Evolutionary conservation across 1,139 yeast species (phyloP), one percentile per base, ranked within the genome.

Genomic region (Sugiyamaella paludigena): DNA sequence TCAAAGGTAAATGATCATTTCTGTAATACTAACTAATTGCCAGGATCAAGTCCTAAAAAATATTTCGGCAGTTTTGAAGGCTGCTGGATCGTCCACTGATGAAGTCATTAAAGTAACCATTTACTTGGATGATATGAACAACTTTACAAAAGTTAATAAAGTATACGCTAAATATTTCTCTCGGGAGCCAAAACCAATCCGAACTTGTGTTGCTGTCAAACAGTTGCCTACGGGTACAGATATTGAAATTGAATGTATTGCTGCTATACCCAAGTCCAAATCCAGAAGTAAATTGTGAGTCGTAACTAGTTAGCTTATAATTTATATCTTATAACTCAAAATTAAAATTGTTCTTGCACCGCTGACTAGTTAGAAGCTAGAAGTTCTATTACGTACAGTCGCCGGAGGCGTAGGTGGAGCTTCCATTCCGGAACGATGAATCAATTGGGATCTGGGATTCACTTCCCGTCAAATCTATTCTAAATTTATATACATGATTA

Each of bases 21-120:
- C 13, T 15, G 15, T 6, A 40, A 11, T 12, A n/a, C 31, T 15
- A 34, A 29, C 37, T 7, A 9, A 8, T 29, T 19, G 28, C 13
- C 12, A 49, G 54, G 48, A 48, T 27, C 61, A 56, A 40, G 43
- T 56, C 34, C 46, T 59, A 31, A 55, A 58, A 30, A 59, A 59
- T 58, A 66, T 80, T 48, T 67, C 72, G 52, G 68, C 67, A 5
- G 74, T 75, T 4, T 66, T 80, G 48, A 70, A 69, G 52, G 71
- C 72, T 8, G 71, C 77, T 31, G 81, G 80, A 1, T 69, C 81
- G 0, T 68, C 75, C 11, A 43, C 76, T 33, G 77, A 74, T 52
- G 70, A 72, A 52, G 79, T 74, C 8, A 61, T 79, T 61, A 79
- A 79, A 65, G 81, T 78, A 7, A 63, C 75, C 54, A 69, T 78